Percentiles rank a stretch among this genome's conserved stretches.
phyloP scores from a whole-genome alignment of 257 asterid genomes.

The Asclepias syriaca region DNA sequence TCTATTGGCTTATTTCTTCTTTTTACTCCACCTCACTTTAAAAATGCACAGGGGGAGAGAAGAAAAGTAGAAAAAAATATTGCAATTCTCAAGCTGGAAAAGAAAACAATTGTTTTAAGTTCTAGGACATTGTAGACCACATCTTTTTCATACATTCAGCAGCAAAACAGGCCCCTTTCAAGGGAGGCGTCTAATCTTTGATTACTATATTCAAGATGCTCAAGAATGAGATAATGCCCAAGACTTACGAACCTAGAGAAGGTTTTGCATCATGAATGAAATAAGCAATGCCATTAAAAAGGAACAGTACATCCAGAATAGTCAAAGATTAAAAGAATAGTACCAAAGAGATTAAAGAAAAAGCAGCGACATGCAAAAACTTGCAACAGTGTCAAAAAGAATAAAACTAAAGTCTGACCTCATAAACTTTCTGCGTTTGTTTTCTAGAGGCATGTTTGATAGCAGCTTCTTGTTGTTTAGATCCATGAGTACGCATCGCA shows the following conservation, averaged over 20 bases:
- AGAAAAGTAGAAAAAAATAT: neutral
- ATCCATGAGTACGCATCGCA: conserved; percentile 94
- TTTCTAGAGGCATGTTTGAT: conserved; percentile 56
- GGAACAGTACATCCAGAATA: neutral
- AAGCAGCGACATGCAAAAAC: neutral
- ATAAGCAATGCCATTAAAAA: neutral
- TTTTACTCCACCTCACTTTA: neutral
- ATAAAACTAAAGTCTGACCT: conserved; percentile 46
- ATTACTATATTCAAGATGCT: neutral
- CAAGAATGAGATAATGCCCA: neutral
- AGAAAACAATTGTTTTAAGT: neutral
- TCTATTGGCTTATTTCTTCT: neutral
- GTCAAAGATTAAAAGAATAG: neutral
- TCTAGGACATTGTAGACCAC: neutral
- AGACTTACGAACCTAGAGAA: neutral
- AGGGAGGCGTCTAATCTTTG: neutral
- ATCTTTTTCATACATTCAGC: neutral
- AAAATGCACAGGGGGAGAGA: neutral
- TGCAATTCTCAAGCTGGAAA: neutral
- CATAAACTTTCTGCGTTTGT: conserved; percentile 81
- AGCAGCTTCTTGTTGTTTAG: conserved; percentile 71
- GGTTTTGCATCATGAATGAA: neutral
- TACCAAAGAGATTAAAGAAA: neutral
- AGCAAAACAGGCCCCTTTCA: neutral
- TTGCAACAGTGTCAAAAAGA: conserved; percentile 14